Percentiles rank a stretch among this genome's conserved stretches.
These are phyloP conservation scores for Pichia scutulata DNA, from an alignment of 805 yeast genomes.

Conservation along the genomic window DNA sequence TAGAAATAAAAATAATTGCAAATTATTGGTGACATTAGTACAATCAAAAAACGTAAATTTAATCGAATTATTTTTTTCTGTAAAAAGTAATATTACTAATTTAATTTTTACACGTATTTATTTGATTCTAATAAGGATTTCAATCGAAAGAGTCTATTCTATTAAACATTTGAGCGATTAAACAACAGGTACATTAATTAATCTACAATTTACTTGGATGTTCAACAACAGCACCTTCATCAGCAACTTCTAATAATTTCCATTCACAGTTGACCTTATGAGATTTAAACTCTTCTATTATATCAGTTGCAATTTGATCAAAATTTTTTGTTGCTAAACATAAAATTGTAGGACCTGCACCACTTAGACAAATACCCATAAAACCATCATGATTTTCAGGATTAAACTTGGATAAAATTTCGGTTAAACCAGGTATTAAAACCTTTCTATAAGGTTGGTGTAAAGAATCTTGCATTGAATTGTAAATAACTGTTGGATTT, in stretches of 20 bases:
- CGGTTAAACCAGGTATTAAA: conserved; percentile 84
- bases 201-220: conserved; percentile 24
- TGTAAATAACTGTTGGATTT: conserved; percentile 72
- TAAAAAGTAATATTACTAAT: conserved; percentile 11
- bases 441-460: conserved; percentile 97
- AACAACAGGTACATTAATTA: background rate
- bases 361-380: conserved; percentile 89
- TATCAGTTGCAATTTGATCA: conserved; percentile 72
- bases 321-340: conserved; percentile 88
- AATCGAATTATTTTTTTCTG: conserved; percentile 1
- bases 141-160: conserved; percentile 2
- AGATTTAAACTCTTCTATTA: conserved; percentile 58
- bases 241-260: conserved; percentile 79
- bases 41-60: background rate
- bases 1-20: background rate
- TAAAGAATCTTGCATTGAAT: conserved; percentile 93
- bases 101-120: conserved; percentile 4
- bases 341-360: conserved; percentile 96
- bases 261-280: conserved; percentile 67
- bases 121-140: background rate
- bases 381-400: conserved; percentile 79
- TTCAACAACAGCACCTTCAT: conserved; percentile 71
- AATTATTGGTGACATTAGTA: background rate
- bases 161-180: background rate
- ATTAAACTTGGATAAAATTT: conserved; percentile 70